phyloP scores from a whole-genome alignment of 1,284 basidiomycete genomes.

The Fomitopsis palustris region DNA sequence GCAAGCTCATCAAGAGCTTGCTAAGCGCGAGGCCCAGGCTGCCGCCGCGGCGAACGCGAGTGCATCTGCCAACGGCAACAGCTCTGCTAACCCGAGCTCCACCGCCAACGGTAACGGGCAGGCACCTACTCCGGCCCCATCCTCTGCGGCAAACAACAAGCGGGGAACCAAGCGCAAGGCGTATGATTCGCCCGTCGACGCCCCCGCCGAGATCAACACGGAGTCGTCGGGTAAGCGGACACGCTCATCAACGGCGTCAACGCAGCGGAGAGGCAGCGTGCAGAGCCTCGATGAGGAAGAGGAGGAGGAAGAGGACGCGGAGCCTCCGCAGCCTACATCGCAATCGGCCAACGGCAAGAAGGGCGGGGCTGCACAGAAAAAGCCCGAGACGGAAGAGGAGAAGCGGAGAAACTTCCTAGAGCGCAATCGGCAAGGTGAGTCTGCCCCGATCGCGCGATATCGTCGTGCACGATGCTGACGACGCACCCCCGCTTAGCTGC shows the following conservation, averaged over 20 bases:
- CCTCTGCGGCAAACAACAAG: constrained; percentile 32
- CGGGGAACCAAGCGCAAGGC: constrained; percentile 68
- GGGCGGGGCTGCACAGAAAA: constrained; percentile 42
- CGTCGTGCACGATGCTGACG: constrained; percentile 3
- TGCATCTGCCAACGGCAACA: constrained; percentile 35
- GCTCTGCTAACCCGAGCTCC: constrained; percentile 26
- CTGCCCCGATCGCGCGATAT: constrained; percentile 2
- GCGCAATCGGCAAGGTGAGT: constrained; percentile 86
- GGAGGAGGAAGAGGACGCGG: constrained; percentile 42
- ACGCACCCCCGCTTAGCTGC: constrained; percentile 72
- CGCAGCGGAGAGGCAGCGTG: constrained; percentile 16
- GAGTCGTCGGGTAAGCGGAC: constrained; percentile 40
- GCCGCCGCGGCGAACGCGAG: constrained; percentile 45
- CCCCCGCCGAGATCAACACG: constrained; percentile 32
- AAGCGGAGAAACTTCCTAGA: constrained; percentile 94
- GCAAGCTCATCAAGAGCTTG: constrained; percentile 93
- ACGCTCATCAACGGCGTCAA: constrained; percentile 31
- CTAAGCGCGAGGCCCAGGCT: constrained; percentile 82
- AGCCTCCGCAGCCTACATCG: constrained; percentile 29
- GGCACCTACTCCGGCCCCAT: constrained; percentile 24
- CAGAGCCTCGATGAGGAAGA: constrained; percentile 39
- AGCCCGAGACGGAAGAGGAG: constrained; percentile 93
- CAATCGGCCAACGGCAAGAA: constrained; percentile 18
- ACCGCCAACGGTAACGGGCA: constrained; percentile 44
- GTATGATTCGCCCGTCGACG: constrained; percentile 36